Evolutionary conservation across 805 yeast species (phyloP), one percentile per base, ranked within the genome.

Genomic region (Yamadazyma philogaea): DNA sequence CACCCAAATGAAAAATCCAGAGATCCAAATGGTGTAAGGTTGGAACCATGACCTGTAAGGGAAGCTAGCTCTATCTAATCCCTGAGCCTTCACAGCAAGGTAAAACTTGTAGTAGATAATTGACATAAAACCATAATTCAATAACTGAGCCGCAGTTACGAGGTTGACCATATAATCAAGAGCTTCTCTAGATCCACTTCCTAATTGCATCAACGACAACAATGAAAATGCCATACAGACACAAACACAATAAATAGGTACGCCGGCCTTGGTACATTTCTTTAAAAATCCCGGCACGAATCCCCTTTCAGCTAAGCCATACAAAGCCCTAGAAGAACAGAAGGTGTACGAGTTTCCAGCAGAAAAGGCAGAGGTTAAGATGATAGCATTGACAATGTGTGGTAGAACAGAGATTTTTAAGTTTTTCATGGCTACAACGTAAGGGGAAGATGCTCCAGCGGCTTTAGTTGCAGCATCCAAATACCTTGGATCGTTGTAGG

Each of bases 341-440:
- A 78, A 86, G 28, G 85, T 77, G 58, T 81, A 84, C 1, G 91
- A 84, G 59, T 87, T 87, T 40, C 95, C 96, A 2, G 95, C 89
- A 27, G 89, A 81, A 51, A 87, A 82, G 0, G 90, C 84, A 1
- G 93, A 77, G 5, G 87, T 71, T 41, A 88, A 70, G 42, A 88
- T 73, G 22, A 87, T 77, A 1, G 79, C 95, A 61, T 89, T 89
- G 44, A 89, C 88, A 46, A 88, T 72, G 55, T 82, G 78, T 22
- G 95, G 95, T 37, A 87, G 68, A 0, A 75, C 82, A 24, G 68
- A 76, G 41, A 88, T 83, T 1, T 78, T 74, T 54, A 87, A 64
- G 43, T 71, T 73, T 42, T 67, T 63, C 88, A 88, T 87, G 2
- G 91, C 91, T 52, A 88, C 78, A 39, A 86, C 93, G 55, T 83